phyloP scores from a whole-genome alignment of 1,284 basidiomycete genomes.

The Malassezia slooffiae region DNA sequence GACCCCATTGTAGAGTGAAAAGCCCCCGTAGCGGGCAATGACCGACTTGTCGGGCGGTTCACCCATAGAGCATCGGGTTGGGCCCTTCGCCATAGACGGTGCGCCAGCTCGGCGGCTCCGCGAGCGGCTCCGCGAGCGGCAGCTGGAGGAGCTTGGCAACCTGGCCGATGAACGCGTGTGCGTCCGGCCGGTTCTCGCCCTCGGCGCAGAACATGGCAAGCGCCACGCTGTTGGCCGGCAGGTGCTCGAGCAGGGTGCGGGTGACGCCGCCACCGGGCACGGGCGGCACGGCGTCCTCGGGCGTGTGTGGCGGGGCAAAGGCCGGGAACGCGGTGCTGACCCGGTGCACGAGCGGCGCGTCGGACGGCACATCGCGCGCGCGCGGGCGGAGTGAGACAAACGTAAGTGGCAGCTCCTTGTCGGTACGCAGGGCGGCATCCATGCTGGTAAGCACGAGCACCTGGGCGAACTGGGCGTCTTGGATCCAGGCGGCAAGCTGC shows the following conservation, averaged over 20 bases:
- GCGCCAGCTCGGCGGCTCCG: conserved; percentile 9
- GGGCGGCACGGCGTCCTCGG: conserved; percentile 10
- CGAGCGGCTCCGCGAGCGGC: not conserved
- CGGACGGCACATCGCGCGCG: not conserved
- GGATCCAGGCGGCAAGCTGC: conserved; percentile 13
- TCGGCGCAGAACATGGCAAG: conserved; percentile 33
- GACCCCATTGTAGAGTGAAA: too few species aligned
- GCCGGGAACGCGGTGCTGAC: not conserved
- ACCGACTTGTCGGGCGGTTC: too few species aligned
- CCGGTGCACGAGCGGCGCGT: conserved; percentile 4
- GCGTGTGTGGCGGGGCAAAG: not conserved
- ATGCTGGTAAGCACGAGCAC: conserved; percentile 19
- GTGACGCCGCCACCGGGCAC: conserved; percentile 24
- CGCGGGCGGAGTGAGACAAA: conserved; percentile 9
- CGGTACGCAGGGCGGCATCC: conserved; percentile 28
- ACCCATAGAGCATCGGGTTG: conserved; percentile 4
- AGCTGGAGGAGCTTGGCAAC: not conserved
- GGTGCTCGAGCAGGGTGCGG: conserved; percentile 12
- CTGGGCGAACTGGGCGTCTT: conserved; percentile 9
- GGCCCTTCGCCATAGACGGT: conserved; percentile 6
- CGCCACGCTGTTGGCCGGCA: conserved; percentile 4
- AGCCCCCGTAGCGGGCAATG: too few species aligned
- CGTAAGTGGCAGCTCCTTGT: conserved; percentile 22
- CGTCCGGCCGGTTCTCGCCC: conserved; percentile 34
- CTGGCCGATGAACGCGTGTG: conserved; percentile 16